A percentile compares a stretch with the other conserved stretches of the same genome.
Conservation (phyloP, 176 grass and related monocot species). For the Carex parvula region DNA sequence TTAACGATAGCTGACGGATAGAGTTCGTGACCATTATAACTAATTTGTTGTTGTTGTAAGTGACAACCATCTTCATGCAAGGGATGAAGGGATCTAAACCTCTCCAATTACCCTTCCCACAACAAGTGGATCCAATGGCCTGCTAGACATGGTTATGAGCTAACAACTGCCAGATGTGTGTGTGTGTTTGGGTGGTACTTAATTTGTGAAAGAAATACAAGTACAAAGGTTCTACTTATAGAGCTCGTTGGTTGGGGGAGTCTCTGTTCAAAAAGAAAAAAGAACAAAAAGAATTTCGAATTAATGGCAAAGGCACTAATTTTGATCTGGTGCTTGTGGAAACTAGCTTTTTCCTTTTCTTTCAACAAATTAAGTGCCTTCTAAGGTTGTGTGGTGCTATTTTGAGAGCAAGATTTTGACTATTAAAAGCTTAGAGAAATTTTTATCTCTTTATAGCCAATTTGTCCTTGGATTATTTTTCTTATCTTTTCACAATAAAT, state of each 20-base stretch:
- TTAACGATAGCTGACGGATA: constrained; percentile 61
- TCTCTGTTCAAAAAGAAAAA: not conserved
- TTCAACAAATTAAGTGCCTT: no score
- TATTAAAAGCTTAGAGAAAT: no score
- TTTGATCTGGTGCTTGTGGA: not conserved
- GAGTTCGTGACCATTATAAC: constrained; percentile 76
- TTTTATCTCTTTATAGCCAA: no score
- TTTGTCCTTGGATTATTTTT: no score
- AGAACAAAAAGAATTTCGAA: not conserved
- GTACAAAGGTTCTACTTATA: constrained; percentile 6
- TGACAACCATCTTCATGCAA: constrained; percentile 67
- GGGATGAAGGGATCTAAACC: constrained; percentile 84
- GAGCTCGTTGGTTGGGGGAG: not conserved
- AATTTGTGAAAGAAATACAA: constrained; percentile 22
- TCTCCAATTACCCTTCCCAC: constrained; percentile 86
- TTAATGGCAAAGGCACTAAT: not conserved
- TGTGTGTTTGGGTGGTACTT: not conserved
- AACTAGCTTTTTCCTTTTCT: no score
- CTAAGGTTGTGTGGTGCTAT: no score
- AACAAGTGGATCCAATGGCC: constrained; percentile 57
- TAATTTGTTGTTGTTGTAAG: constrained; percentile 62
- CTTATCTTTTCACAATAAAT: no score
- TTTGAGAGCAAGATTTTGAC: no score
- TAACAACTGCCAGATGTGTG: not conserved
- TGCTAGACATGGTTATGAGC: constrained; percentile 44